A percentile compares a stretch with the other conserved stretches of the same genome.
These are phyloP conservation scores for Pseudodiploospora longispora DNA, from an alignment of 2,329 filamentous ascomycete genomes.

Conservation along the genomic window DNA sequence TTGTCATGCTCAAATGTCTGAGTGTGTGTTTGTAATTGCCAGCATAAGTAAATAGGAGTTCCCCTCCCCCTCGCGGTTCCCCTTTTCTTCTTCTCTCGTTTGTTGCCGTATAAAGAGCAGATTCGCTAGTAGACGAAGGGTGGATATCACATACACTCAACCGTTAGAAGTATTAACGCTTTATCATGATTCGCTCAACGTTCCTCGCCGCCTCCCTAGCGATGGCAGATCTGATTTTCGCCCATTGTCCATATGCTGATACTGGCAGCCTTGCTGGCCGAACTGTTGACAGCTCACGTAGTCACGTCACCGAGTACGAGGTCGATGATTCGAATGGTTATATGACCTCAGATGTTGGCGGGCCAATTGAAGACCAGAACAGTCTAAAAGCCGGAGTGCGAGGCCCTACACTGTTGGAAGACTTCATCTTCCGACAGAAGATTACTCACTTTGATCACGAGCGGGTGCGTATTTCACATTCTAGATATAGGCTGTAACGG, in stretches of 20 bases:
- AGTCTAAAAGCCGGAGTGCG: conserved; percentile 59
- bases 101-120: too few relatives aligned
- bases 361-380: conserved; percentile 58
- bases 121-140: too few relatives aligned
- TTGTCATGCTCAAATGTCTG: too few relatives aligned
- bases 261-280: conserved; percentile 17
- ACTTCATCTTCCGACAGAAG: conserved; percentile 66
- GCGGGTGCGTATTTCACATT: conserved; percentile 37
- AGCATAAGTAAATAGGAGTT: too few relatives aligned
- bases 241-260: conserved; percentile 28
- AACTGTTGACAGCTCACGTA: conserved; percentile 18
- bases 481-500: too few relatives aligned
- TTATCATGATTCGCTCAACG: conserved; percentile 18
- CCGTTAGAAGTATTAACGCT: background rate
- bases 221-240: conserved; percentile 18
- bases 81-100: too few relatives aligned
- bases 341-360: conserved; percentile 60
- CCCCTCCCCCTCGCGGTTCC: too few relatives aligned
- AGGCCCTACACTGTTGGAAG: conserved; percentile 61
- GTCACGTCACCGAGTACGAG: conserved; percentile 27
- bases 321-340: conserved; percentile 47
- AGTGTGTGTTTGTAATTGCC: too few relatives aligned
- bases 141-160: too few relatives aligned
- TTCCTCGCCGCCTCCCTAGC: conserved; percentile 17
- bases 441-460: conserved; percentile 66